These are phyloP conservation scores for Rhizopogon vulgaris DNA, from an alignment of 768 basidiomycete genomes.

Conservation along the genomic window DNA sequence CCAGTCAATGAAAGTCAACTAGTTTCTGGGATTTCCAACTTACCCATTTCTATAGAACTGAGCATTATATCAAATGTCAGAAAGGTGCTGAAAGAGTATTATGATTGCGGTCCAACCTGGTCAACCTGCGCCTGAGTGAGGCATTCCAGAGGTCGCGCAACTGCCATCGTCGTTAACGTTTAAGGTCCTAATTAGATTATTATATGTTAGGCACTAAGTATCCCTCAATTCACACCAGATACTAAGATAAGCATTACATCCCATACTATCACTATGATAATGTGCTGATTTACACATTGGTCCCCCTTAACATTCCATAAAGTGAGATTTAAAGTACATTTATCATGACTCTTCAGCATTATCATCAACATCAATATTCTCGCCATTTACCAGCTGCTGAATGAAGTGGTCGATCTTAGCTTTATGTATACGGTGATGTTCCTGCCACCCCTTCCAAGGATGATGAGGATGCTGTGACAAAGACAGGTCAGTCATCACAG, in stretches of 20 bases:
- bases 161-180: not conserved
- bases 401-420: slow-evolving; percentile 80
- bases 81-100: not conserved
- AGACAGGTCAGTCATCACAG: slow-evolving; percentile 1
- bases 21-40: slow-evolving; percentile 10
- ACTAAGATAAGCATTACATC: not conserved
- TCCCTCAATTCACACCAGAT: not conserved
- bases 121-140: slow-evolving; percentile 53
- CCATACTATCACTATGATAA: too few species aligned
- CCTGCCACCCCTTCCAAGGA: slow-evolving; percentile 94
- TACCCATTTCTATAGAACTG: slow-evolving; percentile 61
- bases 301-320: too few species aligned
- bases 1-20: not conserved
- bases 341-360: slow-evolving; percentile 14
- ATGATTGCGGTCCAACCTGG: slow-evolving; percentile 33
- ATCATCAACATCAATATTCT: slow-evolving; percentile 37
- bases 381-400: slow-evolving; percentile 51
- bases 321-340: not conserved
- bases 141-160: slow-evolving; percentile 29
- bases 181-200: too few species aligned
- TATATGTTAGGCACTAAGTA: too few species aligned
- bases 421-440: slow-evolving; percentile 86
- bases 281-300: too few species aligned
- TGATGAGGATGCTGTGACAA: slow-evolving; percentile 69
- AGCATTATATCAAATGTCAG: not conserved